Base-by-base conservation (phyloP, 2,329 filamentous ascomycete species). In the Alternaria conjuncta region DNA sequence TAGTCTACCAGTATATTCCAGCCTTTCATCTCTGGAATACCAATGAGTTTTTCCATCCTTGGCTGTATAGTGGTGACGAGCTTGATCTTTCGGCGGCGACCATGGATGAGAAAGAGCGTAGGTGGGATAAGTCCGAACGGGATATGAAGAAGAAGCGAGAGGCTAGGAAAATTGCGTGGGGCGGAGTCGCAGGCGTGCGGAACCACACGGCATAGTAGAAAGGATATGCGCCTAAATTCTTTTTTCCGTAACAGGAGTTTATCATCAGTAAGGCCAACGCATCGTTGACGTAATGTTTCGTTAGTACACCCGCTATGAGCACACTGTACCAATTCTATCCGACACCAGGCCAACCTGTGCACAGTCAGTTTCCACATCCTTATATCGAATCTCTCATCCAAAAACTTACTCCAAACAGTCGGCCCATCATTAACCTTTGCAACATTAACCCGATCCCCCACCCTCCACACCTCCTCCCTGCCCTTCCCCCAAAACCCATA, bases 371-470 rank as follows among this genome's bases (percentile, higher is more conserved):
- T 56, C 43, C 5, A 11, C 8, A 25, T 4, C 12, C 13, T 11
- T 6, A 7, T 10, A 28, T n/a, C 15, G 11, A n/a, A 11, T 18
- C n/a, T n/a, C 2, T 5, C 6, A 13, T 3, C 3, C 11, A 6
- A 1, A 30, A 8, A 68, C 82, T 78, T 70, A 84, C 83, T 82
- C 71, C 82, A 84, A 15, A 67, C 69, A 0, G 81, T 84, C 64
- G 78, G 65, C 59, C 82, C 79, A 26, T 71, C 69, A 67, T 82
- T 83, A 25, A 77, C 68, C 71, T 74, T 77, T 0, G 67, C 75
- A 3, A 85, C 80, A 11, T 71, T 75, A 5, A 83, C 83, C 55
- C 79, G 75, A 64, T 84, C 82, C 0, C 83, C 83, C n/a, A 84
- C 79, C 25, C 65, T 71, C 41, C 78, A 61, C 3, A 63, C 56